These are phyloP conservation scores for Garcia nutans DNA, from an alignment of 345 rosid genomes.

Conservation along the genomic window DNA sequence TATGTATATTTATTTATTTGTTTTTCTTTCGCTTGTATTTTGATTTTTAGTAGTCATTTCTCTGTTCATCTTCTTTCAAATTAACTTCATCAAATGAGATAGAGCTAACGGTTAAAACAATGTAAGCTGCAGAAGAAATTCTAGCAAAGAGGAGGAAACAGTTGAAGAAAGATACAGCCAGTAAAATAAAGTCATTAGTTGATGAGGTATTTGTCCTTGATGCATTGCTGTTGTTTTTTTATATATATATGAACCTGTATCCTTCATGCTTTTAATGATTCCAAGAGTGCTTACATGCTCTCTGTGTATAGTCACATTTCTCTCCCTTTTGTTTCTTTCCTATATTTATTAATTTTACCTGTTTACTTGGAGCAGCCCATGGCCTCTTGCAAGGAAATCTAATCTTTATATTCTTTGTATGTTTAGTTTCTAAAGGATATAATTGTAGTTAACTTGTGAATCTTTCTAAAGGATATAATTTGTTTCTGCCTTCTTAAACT, in stretches of 20 bases:
- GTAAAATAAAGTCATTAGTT: slow-evolving; percentile 82
- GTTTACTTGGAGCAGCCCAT: not conserved
- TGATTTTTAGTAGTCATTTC: not conserved
- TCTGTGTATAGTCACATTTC: not conserved
- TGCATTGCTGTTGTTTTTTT: not conserved
- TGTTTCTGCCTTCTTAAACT: no score
- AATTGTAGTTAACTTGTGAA: not conserved
- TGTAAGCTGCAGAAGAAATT: slow-evolving; percentile 80
- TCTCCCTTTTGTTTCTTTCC: not conserved
- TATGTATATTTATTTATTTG: no score
- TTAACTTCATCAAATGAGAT: not conserved
- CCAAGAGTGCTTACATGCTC: not conserved
- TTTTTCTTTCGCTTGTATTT: not conserved
- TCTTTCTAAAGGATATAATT: no score
- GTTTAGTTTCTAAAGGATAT: not conserved
- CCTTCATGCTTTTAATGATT: not conserved
- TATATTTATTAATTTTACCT: not conserved
- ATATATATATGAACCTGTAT: not conserved
- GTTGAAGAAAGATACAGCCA: slow-evolving; percentile 91
- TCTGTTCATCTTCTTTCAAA: not conserved
- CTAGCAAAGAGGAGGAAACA: slow-evolving; percentile 86
- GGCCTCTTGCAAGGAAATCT: not conserved
- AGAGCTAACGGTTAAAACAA: slow-evolving; percentile 16
- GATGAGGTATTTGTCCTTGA: slow-evolving; percentile 63
- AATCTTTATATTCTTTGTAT: not conserved